Percentiles rank a stretch among this genome's conserved stretches.
Evolutionary conservation across 1,284 basidiomycete species (phyloP).

Genomic region (Microbotryum intermedium): DNA sequence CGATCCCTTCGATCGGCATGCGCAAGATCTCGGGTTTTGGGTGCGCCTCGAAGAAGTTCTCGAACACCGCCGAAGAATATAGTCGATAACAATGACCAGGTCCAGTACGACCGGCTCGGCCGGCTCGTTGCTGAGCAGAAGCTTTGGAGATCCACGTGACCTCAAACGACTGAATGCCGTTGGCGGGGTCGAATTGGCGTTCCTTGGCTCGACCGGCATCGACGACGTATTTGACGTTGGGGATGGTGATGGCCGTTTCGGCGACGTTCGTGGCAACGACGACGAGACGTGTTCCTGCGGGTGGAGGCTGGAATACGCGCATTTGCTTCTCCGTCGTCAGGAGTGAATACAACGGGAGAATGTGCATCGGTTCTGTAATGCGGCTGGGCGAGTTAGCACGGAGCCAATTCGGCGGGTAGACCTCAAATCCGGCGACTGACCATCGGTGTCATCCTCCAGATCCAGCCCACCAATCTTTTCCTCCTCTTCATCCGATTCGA

Average conservation of each 20-base stretch:
- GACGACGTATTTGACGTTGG: constrained; percentile 65
- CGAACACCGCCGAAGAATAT: constrained; percentile 68
- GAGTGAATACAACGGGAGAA: constrained; percentile 65
- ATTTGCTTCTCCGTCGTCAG: constrained; percentile 65
- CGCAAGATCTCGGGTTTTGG: constrained; percentile 86
- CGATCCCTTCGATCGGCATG: constrained; percentile 93
- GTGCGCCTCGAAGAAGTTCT: constrained; percentile 83
- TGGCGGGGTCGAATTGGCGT: constrained; percentile 53
- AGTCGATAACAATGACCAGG: constrained; percentile 71
- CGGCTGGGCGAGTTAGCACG: not conserved
- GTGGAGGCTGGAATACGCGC: constrained; percentile 60
- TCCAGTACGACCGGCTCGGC: constrained; percentile 66
- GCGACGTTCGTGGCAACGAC: constrained; percentile 70
- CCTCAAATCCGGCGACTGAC: constrained; percentile 40
- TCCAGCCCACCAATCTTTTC: constrained; percentile 48
- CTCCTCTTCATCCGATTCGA: constrained; percentile 36
- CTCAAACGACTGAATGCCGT: constrained; percentile 62
- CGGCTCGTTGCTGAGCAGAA: constrained; percentile 61
- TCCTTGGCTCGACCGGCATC: constrained; percentile 75
- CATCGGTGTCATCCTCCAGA: constrained; percentile 52
- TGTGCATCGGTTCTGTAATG: constrained; percentile 53
- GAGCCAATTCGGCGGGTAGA: not conserved
- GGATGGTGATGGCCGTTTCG: constrained; percentile 69
- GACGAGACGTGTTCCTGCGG: constrained; percentile 55
- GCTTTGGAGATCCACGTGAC: constrained; percentile 69